These are phyloP conservation scores for Candolleomyces eurysporus DNA, from an alignment of 768 basidiomycete species.

Conservation along the genomic window DNA sequence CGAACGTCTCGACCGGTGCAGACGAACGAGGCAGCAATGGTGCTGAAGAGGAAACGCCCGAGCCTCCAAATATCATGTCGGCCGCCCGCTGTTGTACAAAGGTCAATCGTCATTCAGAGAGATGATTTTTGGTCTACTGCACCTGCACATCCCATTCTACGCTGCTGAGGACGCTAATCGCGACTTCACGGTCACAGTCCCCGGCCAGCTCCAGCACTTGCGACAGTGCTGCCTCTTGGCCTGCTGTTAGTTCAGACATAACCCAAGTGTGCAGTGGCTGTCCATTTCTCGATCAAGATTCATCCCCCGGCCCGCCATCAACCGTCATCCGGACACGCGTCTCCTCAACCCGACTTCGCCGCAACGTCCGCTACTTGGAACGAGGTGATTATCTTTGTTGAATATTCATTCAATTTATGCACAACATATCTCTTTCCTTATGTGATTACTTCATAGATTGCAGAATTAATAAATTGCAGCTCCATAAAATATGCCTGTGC, in stretches of 20 bases:
- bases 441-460: too few species aligned
- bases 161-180: constrained; percentile 56
- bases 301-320: too few species aligned
- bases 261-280: background rate
- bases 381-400: too few species aligned
- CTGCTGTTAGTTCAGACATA: constrained; percentile 18
- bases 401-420: too few species aligned
- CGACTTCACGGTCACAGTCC: constrained; percentile 58
- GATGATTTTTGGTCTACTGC: constrained; percentile 13
- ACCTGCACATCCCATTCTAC: constrained; percentile 76
- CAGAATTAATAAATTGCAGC: too few species aligned
- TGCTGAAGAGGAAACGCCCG: background rate
- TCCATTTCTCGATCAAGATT: too few species aligned
- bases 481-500: too few species aligned
- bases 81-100: constrained; percentile 46
- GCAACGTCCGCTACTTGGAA: too few species aligned
- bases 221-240: constrained; percentile 32
- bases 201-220: constrained; percentile 60
- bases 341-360: too few species aligned
- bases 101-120: background rate
- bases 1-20: constrained; percentile 36
- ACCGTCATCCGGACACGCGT: too few species aligned
- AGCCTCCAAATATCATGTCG: constrained; percentile 53
- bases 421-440: too few species aligned
- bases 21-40: constrained; percentile 10